Conservation (phyloP, 768 basidiomycete genomes). For the Vararia minispora region DNA sequence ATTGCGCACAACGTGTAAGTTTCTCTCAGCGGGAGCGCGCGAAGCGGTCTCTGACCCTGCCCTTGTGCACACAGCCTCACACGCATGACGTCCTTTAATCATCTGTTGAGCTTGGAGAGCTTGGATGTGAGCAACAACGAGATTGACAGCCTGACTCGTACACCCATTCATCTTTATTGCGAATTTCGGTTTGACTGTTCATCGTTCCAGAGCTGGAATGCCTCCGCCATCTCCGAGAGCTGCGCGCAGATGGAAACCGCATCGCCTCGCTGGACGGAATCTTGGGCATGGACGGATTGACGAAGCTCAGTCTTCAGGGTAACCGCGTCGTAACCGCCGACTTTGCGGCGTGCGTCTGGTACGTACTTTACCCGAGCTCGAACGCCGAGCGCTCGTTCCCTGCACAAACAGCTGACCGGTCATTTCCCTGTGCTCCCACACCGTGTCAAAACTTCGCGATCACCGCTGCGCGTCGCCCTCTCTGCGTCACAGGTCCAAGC, state of each 20-base stretch:
- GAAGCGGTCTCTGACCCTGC: too few species aligned
- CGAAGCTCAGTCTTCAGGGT: conserved; percentile 71
- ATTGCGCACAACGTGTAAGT: conserved; percentile 65
- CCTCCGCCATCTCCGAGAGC: conserved; percentile 76
- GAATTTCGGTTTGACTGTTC: conserved; percentile 9
- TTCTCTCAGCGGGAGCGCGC: too few species aligned
- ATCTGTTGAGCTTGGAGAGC: conserved; percentile 75
- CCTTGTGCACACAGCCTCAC: conserved; percentile 45
- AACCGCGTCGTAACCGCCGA: conserved; percentile 60
- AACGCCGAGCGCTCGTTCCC: conserved; percentile 9
- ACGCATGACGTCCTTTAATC: conserved; percentile 77
- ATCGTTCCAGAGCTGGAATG: conserved; percentile 60
- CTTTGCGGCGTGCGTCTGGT: conserved; percentile 59
- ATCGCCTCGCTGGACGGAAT: conserved; percentile 69
- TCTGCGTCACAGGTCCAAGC: conserved; percentile 25
- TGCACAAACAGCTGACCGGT: conserved; percentile 5
- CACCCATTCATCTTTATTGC: conserved; percentile 11
- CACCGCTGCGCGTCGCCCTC: conserved; percentile 7
- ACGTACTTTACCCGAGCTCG: conserved; percentile 19
- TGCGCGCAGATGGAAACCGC: conserved; percentile 82
- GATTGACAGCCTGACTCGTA: conserved; percentile 79
- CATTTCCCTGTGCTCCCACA: conserved; percentile 5
- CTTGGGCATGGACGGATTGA: conserved; percentile 66
- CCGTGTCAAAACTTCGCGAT: not conserved
- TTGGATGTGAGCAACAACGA: conserved; percentile 89